These are phyloP conservation scores for Pichia manshurica DNA, from an alignment of 805 yeast species.

Conservation along the genomic window DNA sequence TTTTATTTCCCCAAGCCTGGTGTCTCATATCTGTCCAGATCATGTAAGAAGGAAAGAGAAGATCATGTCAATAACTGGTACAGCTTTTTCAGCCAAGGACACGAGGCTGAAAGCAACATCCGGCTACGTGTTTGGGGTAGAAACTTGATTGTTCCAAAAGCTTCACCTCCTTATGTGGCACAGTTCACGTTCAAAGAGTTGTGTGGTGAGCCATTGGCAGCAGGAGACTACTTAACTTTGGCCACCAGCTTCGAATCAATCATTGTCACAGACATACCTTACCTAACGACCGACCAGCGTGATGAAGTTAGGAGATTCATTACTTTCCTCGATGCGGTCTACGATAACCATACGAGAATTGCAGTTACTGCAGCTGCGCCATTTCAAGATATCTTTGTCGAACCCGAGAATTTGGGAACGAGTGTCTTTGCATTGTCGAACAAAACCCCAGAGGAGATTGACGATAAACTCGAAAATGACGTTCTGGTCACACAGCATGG, in stretches of 20 bases:
- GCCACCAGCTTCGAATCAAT: slow-evolving; percentile 72
- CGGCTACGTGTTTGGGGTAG: slow-evolving; percentile 81
- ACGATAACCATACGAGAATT: slow-evolving; percentile 81
- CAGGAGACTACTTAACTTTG: slow-evolving; percentile 87
- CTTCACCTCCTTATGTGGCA: slow-evolving; percentile 77
- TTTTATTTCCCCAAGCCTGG: slow-evolving; percentile 71
- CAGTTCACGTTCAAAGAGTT: slow-evolving; percentile 82
- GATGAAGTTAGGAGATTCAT: slow-evolving; percentile 88
- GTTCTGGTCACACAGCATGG: slow-evolving; percentile 71
- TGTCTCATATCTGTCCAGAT: slow-evolving; percentile 44
- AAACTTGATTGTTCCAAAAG: slow-evolving; percentile 63
- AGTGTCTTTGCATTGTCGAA: slow-evolving; percentile 37
- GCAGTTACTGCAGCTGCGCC: slow-evolving; percentile 89
- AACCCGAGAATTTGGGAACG: slow-evolving; percentile 56
- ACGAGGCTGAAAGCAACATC: slow-evolving; percentile 34
- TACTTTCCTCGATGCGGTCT: slow-evolving; percentile 92
- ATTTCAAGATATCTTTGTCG: slow-evolving; percentile 79
- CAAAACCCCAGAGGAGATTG: slow-evolving; percentile 23
- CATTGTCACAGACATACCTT: slow-evolving; percentile 91
- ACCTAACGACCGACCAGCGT: slow-evolving; percentile 66
- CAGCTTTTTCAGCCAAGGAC: slow-evolving; percentile 63
- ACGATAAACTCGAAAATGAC: slow-evolving; percentile 39
- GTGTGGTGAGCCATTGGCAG: slow-evolving; percentile 83
- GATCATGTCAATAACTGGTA: slow-evolving; percentile 77
- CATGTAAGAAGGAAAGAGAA: slow-evolving; percentile 45